phyloP scores from a whole-genome alignment of 2,329 filamentous ascomycete species.

The Botrytis fabae region DNA sequence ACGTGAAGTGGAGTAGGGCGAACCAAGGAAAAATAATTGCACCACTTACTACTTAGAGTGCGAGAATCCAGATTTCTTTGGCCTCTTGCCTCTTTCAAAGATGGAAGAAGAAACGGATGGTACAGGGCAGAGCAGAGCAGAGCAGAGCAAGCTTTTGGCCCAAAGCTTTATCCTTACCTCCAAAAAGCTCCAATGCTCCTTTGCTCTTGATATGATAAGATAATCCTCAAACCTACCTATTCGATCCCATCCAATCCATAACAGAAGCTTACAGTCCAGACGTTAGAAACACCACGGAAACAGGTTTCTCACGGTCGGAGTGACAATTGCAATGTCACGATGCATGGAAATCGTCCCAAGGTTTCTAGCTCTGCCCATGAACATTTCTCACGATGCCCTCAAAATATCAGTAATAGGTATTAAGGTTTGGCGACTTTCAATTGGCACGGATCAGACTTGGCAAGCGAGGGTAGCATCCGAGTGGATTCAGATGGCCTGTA shows the following conservation, averaged over 20 bases:
- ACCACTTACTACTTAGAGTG: neutral
- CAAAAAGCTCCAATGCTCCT: neutral
- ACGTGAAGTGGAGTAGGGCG: slow-evolving; percentile 2
- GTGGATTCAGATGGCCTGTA: slow-evolving; percentile 12
- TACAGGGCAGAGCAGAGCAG: neutral
- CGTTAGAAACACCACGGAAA: neutral
- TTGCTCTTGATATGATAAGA: neutral
- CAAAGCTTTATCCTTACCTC: slow-evolving; percentile 15
- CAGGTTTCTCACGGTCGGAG: neutral
- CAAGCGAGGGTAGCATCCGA: neutral
- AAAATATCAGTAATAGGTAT: neutral
- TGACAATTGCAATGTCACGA: neutral
- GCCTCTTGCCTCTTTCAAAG: neutral
- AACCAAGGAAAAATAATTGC: slow-evolving; percentile 11
- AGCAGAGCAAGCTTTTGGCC: neutral
- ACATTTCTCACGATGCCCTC: neutral
- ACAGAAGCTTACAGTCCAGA: neutral
- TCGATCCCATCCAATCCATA: neutral
- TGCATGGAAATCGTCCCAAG: neutral
- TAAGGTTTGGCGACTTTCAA: neutral
- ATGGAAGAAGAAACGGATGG: neutral
- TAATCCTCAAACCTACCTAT: neutral
- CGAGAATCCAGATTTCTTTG: slow-evolving; percentile 1
- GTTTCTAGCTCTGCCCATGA: slow-evolving; percentile 10
- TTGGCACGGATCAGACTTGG: slow-evolving; percentile 9